A percentile compares a stretch with the other conserved stretches of the same genome.
Evolutionary conservation across 495 filamentous ascomycete species (phyloP).

Genomic region (Ramalina intermedia): DNA sequence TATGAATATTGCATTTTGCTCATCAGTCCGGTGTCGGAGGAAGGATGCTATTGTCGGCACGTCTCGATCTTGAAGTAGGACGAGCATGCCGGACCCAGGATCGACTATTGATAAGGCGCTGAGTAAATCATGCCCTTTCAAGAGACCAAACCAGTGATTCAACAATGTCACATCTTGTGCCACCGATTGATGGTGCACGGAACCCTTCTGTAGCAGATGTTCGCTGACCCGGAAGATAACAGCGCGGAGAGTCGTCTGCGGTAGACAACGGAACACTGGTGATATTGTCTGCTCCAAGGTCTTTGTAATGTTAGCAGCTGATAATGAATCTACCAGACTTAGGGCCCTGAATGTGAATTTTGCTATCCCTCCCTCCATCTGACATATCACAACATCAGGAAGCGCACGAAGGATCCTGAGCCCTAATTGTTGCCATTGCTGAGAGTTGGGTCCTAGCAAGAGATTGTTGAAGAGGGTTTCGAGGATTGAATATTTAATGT

Average conservation of each 20-base stretch:
- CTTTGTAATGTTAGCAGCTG: background rate
- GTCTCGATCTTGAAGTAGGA: background rate
- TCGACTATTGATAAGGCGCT: background rate
- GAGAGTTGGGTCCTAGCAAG: no score
- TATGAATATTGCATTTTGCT: conserved; percentile 2
- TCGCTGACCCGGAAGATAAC: background rate
- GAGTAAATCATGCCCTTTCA: background rate
- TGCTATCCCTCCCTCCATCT: background rate
- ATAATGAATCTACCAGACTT: background rate
- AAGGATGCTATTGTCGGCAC: background rate
- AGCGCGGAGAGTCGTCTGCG: background rate
- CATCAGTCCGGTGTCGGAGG: conserved; percentile 2
- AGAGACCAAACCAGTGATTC: background rate
- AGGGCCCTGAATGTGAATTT: background rate
- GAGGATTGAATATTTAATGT: background rate
- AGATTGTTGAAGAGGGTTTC: background rate
- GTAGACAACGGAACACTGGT: background rate
- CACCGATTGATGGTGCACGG: background rate
- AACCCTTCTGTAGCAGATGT: background rate
- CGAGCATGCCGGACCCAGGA: background rate
- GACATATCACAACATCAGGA: background rate
- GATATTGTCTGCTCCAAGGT: background rate
- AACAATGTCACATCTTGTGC: background rate
- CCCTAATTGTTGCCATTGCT: background rate
- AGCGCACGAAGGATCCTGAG: background rate